These are phyloP conservation scores for Drechslera avenae DNA, from an alignment of 2,329 filamentous ascomycete species.

Conservation along the genomic window DNA sequence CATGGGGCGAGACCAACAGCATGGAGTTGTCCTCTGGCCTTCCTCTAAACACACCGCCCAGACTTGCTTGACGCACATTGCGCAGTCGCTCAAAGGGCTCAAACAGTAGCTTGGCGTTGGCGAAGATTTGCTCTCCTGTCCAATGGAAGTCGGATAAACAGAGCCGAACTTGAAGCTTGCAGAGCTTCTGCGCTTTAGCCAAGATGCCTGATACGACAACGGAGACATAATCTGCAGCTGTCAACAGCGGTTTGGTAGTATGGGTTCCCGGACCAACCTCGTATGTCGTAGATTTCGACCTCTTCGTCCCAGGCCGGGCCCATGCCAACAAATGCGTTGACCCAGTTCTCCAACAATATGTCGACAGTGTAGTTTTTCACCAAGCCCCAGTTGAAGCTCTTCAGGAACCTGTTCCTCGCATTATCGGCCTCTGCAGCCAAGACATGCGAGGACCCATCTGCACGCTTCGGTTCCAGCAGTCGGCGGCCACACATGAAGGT, in stretches of 20 bases:
- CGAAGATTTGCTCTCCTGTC: constrained; percentile 25
- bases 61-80: constrained; percentile 34
- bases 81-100: constrained; percentile 40
- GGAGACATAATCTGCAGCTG: constrained; percentile 32
- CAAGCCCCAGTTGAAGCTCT: constrained; percentile 32
- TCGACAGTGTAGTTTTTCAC: constrained; percentile 44
- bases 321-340: not conserved
- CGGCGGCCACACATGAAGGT: constrained; percentile 42
- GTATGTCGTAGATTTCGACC: constrained; percentile 45
- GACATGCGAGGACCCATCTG: constrained; percentile 33
- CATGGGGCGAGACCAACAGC: constrained; percentile 9
- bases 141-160: constrained; percentile 35
- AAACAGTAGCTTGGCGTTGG: constrained; percentile 33
- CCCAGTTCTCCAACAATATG: constrained; percentile 36
- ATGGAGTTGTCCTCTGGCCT: constrained; percentile 22
- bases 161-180: constrained; percentile 38
- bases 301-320: constrained; percentile 38
- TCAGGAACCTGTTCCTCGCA: constrained; percentile 31
- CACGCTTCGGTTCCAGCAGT: constrained; percentile 35
- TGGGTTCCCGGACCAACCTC: constrained; percentile 19
- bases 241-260: not conserved
- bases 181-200: constrained; percentile 33
- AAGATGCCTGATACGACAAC: constrained; percentile 41
- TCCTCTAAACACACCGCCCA: constrained; percentile 33
- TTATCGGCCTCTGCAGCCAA: constrained; percentile 22